phyloP scores from a whole-genome alignment of 768 basidiomycete genomes.

The Termitomyces sp. region DNA sequence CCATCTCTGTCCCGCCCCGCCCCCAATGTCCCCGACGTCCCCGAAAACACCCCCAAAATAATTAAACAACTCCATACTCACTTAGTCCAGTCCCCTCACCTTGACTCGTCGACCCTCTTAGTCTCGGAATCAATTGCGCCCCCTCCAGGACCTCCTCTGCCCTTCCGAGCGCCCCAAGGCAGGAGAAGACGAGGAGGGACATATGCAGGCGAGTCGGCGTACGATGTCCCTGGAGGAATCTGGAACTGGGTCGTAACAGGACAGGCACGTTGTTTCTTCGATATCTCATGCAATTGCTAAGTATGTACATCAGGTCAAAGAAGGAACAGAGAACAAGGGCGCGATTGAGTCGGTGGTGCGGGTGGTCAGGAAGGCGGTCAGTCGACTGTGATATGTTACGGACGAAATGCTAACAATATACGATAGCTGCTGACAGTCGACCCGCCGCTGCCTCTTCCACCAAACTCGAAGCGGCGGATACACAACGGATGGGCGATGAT shows the following conservation, averaged over 20 bases:
- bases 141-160: conserved; percentile 58
- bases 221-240: conserved; percentile 50
- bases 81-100: conserved; percentile 59
- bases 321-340: conserved; percentile 78
- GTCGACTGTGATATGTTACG: conserved; percentile 21
- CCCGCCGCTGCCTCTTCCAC: conserved; percentile 59
- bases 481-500: conserved; percentile 82
- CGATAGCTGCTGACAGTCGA: conserved; percentile 52
- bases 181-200: conserved; percentile 63
- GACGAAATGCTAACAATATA: not conserved
- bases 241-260: conserved; percentile 78
- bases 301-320: conserved; percentile 58
- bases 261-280: conserved; percentile 42
- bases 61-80: conserved; percentile 55
- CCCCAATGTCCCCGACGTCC: conserved; percentile 35
- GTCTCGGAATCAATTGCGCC: conserved; percentile 50
- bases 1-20: conserved; percentile 23
- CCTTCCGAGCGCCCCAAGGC: conserved; percentile 55
- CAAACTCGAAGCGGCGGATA: conserved; percentile 56
- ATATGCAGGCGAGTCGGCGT: conserved; percentile 58
- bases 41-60: conserved; percentile 47
- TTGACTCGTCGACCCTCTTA: conserved; percentile 57
- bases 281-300: not conserved
- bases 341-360: conserved; percentile 74
- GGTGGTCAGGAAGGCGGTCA: conserved; percentile 64